A percentile compares a stretch with the other conserved stretches of the same genome.
These are phyloP conservation scores for Annona squamosa DNA, from an alignment of 164 flowering plant genomes.

Conservation along the genomic window DNA sequence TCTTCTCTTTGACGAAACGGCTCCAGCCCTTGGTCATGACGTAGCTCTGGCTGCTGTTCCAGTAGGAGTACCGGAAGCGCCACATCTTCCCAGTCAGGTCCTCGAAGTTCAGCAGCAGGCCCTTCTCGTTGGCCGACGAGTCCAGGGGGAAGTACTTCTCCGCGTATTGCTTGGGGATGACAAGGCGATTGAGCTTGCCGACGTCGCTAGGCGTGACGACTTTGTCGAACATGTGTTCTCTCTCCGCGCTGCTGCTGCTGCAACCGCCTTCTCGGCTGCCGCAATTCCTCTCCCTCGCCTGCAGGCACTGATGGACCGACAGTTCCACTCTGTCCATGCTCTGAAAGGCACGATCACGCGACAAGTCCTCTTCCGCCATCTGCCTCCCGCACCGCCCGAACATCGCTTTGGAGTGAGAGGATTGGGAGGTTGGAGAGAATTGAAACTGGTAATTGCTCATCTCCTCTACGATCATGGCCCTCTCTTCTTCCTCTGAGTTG, in stretches of 20 bases:
- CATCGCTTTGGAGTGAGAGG: constrained; percentile 9
- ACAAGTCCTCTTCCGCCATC: constrained; percentile 6
- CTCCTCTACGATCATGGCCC: neutral
- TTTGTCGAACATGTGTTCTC: constrained; percentile 93
- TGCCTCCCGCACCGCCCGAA: constrained; percentile 14
- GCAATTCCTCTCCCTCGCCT: neutral
- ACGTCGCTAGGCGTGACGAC: constrained; percentile 96
- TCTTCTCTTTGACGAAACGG: constrained; percentile 91
- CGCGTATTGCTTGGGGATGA: constrained; percentile 94
- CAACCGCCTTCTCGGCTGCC: neutral
- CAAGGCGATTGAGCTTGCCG: constrained; percentile 85
- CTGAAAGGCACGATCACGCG: neutral
- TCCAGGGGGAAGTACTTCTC: constrained; percentile 90
- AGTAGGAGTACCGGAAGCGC: constrained; percentile 90
- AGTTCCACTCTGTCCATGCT: neutral
- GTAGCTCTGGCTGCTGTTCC: constrained; percentile 99
- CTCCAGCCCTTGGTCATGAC: constrained; percentile 99
- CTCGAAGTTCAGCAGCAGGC: constrained; percentile 69
- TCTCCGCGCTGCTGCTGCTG: constrained; percentile 17
- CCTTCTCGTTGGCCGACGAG: constrained; percentile 63
- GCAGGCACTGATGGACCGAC: too few relatives aligned
- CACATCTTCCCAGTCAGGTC: constrained; percentile 76
- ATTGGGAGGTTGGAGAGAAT: constrained; percentile 7
- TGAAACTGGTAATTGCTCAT: constrained; percentile 11
- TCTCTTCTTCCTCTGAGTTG: constrained; percentile 8